Percentiles rank a stretch among this genome's conserved stretches.
phyloP scores from a whole-genome alignment of 345 rosid genomes.

The Citrus unshiu region DNA sequence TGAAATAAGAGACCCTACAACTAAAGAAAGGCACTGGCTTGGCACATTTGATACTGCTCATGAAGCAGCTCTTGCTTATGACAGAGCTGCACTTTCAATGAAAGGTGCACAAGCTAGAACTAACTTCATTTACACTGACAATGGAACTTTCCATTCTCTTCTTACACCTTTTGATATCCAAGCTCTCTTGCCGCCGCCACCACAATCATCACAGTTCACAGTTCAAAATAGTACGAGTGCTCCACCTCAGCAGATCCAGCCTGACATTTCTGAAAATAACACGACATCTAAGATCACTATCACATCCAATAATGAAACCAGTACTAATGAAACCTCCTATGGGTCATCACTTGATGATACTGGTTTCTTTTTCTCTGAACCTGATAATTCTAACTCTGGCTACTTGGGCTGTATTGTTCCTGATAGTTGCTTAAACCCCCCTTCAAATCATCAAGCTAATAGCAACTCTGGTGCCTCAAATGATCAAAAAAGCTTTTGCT shows the following conservation, averaged over 20 bases:
- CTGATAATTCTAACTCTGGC: conserved; percentile 58
- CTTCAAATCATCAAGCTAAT: conserved; percentile 22
- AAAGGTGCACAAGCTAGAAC: conserved; percentile 94
- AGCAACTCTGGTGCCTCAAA: conserved; percentile 14
- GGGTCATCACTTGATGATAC: conserved; percentile 36
- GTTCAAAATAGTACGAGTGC: conserved; percentile 5
- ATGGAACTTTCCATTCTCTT: conserved; percentile 41
- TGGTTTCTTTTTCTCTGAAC: conserved; percentile 40
- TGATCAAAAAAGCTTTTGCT: conserved; percentile 11
- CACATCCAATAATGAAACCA: conserved; percentile 20
- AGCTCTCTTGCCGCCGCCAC: conserved; percentile 40
- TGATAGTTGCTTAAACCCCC: conserved; percentile 79
- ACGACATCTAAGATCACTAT: not conserved
- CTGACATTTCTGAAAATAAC: conserved; percentile 17
- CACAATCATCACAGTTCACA: conserved; percentile 19
- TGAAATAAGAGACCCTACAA: conserved; percentile 91
- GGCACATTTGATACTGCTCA: conserved; percentile 98
- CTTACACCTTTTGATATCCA: conserved; percentile 47
- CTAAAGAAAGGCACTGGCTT: conserved; percentile 98
- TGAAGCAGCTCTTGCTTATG: conserved; percentile 96
- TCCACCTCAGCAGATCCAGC: conserved; percentile 27
- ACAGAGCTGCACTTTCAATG: conserved; percentile 94
- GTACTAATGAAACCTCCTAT: conserved; percentile 30
- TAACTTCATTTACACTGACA: conserved; percentile 68
- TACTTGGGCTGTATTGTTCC: conserved; percentile 95